A percentile compares a stretch with the other conserved stretches of the same genome.
These are phyloP conservation scores for Berkeleyomyces rouxiae DNA, from an alignment of 2,329 filamentous ascomycete species.

Conservation along the genomic window DNA sequence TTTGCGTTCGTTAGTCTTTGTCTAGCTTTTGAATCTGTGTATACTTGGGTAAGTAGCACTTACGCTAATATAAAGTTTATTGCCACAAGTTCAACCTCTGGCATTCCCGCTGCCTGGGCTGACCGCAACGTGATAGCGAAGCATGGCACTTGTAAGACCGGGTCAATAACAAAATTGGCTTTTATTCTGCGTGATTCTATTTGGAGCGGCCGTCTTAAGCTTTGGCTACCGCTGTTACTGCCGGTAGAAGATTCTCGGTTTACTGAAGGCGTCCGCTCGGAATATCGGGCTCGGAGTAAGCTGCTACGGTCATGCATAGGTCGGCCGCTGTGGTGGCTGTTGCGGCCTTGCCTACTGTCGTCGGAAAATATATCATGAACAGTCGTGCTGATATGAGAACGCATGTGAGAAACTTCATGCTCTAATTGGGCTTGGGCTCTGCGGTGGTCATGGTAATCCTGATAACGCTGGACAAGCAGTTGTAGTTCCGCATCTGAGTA, in stretches of 20 bases:
- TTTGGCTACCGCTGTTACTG: neutral
- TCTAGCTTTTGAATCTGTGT: neutral
- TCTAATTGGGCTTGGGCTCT: constrained; percentile 2
- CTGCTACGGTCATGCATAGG: neutral
- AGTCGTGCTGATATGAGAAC: neutral
- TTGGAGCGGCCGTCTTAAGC: neutral
- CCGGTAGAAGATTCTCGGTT: neutral
- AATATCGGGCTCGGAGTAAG: neutral
- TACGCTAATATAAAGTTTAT: constrained; percentile 13
- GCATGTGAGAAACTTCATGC: constrained; percentile 7
- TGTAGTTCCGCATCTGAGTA: constrained; percentile 7
- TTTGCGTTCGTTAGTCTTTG: neutral
- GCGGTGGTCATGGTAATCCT: constrained; percentile 9
- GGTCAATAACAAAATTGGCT: constrained; percentile 6
- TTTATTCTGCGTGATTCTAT: neutral
- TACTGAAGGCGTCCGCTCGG: constrained; percentile 5
- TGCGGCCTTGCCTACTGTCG: neutral
- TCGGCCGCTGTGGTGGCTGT: neutral
- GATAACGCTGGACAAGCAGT: constrained; percentile 10
- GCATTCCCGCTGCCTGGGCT: neutral
- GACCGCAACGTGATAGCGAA: constrained; percentile 4
- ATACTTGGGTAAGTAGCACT: neutral
- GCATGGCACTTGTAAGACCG: constrained; percentile 7
- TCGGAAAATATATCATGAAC: neutral
- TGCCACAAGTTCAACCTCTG: constrained; percentile 7